Conservation (phyloP, 345 rosid genomes). For the Populus nigra region DNA sequence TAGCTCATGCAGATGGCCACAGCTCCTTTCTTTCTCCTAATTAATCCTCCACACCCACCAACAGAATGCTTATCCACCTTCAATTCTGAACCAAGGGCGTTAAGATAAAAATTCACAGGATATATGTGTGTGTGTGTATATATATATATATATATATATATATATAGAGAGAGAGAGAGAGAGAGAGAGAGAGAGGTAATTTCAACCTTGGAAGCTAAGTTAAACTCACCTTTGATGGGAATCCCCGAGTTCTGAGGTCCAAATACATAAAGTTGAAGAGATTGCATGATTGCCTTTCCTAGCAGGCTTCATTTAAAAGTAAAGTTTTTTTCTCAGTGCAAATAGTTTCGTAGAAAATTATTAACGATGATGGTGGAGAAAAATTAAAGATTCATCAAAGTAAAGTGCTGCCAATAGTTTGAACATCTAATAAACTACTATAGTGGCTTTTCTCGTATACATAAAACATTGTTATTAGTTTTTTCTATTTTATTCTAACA, state of each 20-base stretch:
- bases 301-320: conserved; percentile 24
- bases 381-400: too few species aligned
- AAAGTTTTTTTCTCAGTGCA: background rate
- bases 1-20: conserved; percentile 45
- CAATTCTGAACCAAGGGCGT: conserved; percentile 27
- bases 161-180: background rate
- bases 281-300: conserved; percentile 46
- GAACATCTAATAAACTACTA: too few species aligned
- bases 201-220: background rate
- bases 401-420: too few species aligned
- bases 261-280: conserved; percentile 48
- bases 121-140: too few species aligned
- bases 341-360: background rate
- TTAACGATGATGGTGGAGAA: background rate
- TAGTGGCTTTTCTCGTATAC: too few species aligned
- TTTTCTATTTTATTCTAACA: too few species aligned
- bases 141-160: too few species aligned
- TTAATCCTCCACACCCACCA: conserved; percentile 48
- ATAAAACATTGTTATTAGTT: too few species aligned
- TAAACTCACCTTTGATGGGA: conserved; percentile 28
- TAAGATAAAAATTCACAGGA: background rate
- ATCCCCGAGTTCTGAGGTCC: conserved; percentile 33
- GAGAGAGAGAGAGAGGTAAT: background rate
- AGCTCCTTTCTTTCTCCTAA: conserved; percentile 48
- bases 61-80: conserved; percentile 45